A percentile compares a stretch with the other conserved stretches of the same genome.
phyloP scores from a whole-genome alignment of 768 basidiomycete species.

The Macrolepiota albuminosa region DNA sequence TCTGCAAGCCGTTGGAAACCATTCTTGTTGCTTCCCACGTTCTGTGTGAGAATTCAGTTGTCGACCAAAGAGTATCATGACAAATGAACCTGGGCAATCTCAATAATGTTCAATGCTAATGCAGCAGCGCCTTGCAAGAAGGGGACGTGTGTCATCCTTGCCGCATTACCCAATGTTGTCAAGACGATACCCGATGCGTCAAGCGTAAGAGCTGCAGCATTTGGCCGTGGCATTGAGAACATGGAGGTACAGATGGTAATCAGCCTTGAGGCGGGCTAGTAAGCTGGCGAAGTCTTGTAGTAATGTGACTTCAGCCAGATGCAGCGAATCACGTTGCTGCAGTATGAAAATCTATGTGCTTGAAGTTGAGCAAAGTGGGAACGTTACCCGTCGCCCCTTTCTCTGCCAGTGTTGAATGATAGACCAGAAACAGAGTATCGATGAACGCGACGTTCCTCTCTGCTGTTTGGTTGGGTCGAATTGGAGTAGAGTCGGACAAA shows the following conservation, averaged over 20 bases:
- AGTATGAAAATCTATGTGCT: no score
- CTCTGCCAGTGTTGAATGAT: no score
- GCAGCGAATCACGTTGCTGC: no score
- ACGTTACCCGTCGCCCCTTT: no score
- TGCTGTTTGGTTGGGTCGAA: no score
- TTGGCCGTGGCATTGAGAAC: neutral
- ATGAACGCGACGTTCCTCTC: no score
- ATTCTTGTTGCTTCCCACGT: slow-evolving; percentile 8
- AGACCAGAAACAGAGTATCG: no score
- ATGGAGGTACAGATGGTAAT: neutral
- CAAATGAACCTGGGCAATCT: neutral
- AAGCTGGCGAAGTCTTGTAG: neutral
- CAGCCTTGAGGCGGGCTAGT: neutral
- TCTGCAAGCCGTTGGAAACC: slow-evolving; percentile 6
- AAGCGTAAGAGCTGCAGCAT: neutral
- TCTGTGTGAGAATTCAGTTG: neutral
- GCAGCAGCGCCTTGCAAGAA: slow-evolving; percentile 4
- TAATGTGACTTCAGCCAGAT: neutral
- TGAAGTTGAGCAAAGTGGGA: no score
- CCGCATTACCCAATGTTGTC: slow-evolving; percentile 2
- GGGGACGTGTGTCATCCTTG: neutral
- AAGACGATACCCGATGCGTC: slow-evolving; percentile 3
- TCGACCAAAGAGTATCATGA: neutral
- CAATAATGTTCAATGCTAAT: slow-evolving; percentile 3
- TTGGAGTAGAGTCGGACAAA: no score